Conservation (phyloP, 495 filamentous ascomycete genomes). For the Penicillium pancosmium region DNA sequence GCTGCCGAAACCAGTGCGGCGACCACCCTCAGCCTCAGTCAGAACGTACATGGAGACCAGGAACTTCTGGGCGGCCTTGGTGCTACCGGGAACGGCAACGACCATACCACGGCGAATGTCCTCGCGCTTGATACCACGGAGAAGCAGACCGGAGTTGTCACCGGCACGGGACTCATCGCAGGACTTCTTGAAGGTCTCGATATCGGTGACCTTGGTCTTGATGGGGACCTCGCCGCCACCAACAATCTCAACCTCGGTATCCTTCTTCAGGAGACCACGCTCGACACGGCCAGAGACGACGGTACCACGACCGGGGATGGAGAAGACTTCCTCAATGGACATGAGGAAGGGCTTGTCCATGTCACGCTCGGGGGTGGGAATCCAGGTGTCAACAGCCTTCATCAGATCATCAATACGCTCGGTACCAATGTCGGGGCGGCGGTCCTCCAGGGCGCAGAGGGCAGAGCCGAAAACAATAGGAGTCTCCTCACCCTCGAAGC, state of each 20-base stretch:
- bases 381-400: slow-evolving; percentile 91
- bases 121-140: slow-evolving; percentile 92
- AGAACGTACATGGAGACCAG: slow-evolving; percentile 94
- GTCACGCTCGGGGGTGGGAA: slow-evolving; percentile 88
- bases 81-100: slow-evolving; percentile 72
- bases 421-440: slow-evolving; percentile 82
- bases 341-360: slow-evolving; percentile 98
- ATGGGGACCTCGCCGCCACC: slow-evolving; percentile 74
- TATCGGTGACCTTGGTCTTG: slow-evolving; percentile 99
- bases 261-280: slow-evolving; percentile 89
- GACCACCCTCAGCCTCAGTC: slow-evolving; percentile 95
- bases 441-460: slow-evolving; percentile 89
- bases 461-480: slow-evolving; percentile 96
- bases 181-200: slow-evolving; percentile 99
- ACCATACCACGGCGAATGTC: slow-evolving; percentile 95
- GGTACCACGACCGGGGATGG: slow-evolving; percentile 95
- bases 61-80: slow-evolving; percentile 86
- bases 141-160: slow-evolving; percentile 97
- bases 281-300: slow-evolving; percentile 96
- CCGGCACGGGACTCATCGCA: slow-evolving; percentile 92
- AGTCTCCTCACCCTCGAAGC: slow-evolving; percentile 97
- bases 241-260: slow-evolving; percentile 89
- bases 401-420: slow-evolving; percentile 86
- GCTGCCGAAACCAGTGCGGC: slow-evolving; percentile 87
- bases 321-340: slow-evolving; percentile 98